Conservation (phyloP, 73 alveolate genomes). For the Tetrahymena borealis region DNA sequence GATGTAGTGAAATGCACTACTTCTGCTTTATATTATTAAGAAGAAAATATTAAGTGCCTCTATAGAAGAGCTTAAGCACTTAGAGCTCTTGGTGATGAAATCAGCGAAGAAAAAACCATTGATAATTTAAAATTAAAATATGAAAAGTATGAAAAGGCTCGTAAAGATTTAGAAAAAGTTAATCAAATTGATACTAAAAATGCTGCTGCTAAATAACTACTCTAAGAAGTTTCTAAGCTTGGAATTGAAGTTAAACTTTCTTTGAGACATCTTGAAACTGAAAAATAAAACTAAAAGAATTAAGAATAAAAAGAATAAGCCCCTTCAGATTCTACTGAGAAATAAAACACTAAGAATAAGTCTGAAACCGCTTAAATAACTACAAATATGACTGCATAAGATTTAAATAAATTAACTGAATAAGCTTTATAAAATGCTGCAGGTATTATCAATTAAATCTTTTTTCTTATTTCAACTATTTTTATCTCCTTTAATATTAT, state of each 20-base stretch:
- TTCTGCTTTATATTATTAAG: conserved; percentile 4
- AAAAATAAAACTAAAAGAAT: conserved; percentile 1
- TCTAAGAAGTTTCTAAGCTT: conserved; percentile 2
- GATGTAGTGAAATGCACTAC: conserved; percentile 9
- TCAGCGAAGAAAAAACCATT: neutral
- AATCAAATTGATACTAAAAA: conserved; percentile 10
- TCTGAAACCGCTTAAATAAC: neutral
- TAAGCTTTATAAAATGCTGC: neutral
- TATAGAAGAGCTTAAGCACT: conserved; percentile 38
- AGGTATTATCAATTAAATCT: neutral
- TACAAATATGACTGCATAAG: neutral
- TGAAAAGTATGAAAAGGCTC: conserved; percentile 17
- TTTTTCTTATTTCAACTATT: neutral
- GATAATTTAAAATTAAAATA: conserved; percentile 3
- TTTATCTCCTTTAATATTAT: neutral
- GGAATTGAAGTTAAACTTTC: conserved; percentile 23
- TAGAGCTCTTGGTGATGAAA: neutral
- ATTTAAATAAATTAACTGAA: neutral
- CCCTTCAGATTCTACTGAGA: neutral
- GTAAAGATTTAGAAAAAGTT: conserved; percentile 27
- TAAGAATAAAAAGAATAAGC: neutral
- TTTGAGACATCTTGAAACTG: conserved; percentile 7
- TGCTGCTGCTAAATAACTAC: conserved; percentile 7
- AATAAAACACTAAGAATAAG: neutral
- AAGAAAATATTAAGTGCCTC: conserved; percentile 12